phyloP scores from a whole-genome alignment of 805 yeast species.

The Sugiyamaella lignohabitans region DNA sequence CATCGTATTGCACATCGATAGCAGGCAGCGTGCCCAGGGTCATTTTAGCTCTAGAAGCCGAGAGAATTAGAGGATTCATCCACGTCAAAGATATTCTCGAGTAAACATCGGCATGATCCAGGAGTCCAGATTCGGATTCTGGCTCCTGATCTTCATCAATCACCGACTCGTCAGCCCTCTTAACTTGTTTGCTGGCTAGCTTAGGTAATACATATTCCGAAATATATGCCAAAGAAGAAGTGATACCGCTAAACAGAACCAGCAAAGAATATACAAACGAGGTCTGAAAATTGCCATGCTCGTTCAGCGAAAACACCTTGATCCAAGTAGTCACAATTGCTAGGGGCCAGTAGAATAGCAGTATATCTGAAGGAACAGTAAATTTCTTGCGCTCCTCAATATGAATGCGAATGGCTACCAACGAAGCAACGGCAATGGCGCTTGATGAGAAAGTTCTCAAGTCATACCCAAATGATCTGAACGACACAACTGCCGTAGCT shows the following conservation, averaged over 20 bases:
- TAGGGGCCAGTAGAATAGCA: conserved; percentile 16
- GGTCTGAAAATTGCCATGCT: conserved; percentile 5
- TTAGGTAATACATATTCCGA: conserved; percentile 11
- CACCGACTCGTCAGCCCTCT: background rate
- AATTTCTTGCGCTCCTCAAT: conserved; percentile 12
- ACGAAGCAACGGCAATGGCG: conserved; percentile 3
- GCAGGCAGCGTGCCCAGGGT: conserved; percentile 31
- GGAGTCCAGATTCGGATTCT: conserved; percentile 9
- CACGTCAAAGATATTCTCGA: conserved; percentile 49
- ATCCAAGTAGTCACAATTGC: conserved; percentile 10
- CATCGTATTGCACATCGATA: conserved; percentile 33
- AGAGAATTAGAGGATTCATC: conserved; percentile 53
- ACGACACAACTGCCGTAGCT: conserved; percentile 1
- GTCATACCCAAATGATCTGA: conserved; percentile 6
- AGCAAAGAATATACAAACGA: conserved; percentile 3
- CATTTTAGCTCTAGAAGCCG: conserved; percentile 43
- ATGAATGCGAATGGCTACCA: conserved; percentile 13
- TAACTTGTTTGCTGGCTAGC: conserved; percentile 1
- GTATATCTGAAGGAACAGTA: conserved; percentile 15
- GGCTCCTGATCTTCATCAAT: conserved; percentile 1
- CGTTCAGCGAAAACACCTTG: conserved; percentile 13
- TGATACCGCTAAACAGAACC: conserved; percentile 1
- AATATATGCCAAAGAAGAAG: conserved; percentile 4
- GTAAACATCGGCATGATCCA: conserved; percentile 44
- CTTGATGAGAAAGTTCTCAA: conserved; percentile 10